Percentiles rank a stretch among this genome's conserved stretches.
Conservation (phyloP, 371 early-diverging fungal genomes). For the Mortierella sp. region DNA sequence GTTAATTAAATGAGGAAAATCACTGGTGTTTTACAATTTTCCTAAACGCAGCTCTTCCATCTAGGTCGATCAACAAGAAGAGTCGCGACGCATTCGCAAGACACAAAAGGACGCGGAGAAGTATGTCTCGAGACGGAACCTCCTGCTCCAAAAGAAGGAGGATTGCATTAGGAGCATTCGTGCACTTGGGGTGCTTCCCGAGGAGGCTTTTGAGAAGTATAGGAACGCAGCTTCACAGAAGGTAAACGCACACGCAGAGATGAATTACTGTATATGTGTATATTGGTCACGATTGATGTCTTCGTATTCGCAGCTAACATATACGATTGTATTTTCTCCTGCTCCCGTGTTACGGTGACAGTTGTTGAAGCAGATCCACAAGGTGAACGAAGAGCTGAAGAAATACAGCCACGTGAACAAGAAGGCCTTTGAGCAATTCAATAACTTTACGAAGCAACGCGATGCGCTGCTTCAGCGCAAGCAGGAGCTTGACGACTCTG, state of each 20-base stretch:
- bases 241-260: conserved; percentile 52
- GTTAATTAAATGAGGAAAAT: background rate
- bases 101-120: conserved; percentile 80
- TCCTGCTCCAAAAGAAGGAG: conserved; percentile 87
- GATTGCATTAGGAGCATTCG: conserved; percentile 89
- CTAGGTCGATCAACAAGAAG: conserved; percentile 62
- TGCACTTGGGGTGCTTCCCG: conserved; percentile 96
- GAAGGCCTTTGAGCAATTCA: conserved; percentile 97
- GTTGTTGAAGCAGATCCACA: conserved; percentile 81
- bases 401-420: conserved; percentile 96
- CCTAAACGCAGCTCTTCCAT: no score
- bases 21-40: no score
- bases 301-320: no score
- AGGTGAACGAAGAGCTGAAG: conserved; percentile 86
- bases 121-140: conserved; percentile 79
- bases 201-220: conserved; percentile 90
- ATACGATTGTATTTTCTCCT: background rate
- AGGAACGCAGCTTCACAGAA: conserved; percentile 60
- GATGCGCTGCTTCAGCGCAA: conserved; percentile 86
- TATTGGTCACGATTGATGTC: background rate
- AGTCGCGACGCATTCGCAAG: conserved; percentile 48
- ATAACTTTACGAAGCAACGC: conserved; percentile 90
- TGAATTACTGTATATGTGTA: background rate
- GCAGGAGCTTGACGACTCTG: conserved; percentile 87
- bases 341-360: conserved; percentile 11